Base-by-base conservation (phyloP, 2,329 filamentous ascomycete species). In the Fusarium annulatum region DNA sequence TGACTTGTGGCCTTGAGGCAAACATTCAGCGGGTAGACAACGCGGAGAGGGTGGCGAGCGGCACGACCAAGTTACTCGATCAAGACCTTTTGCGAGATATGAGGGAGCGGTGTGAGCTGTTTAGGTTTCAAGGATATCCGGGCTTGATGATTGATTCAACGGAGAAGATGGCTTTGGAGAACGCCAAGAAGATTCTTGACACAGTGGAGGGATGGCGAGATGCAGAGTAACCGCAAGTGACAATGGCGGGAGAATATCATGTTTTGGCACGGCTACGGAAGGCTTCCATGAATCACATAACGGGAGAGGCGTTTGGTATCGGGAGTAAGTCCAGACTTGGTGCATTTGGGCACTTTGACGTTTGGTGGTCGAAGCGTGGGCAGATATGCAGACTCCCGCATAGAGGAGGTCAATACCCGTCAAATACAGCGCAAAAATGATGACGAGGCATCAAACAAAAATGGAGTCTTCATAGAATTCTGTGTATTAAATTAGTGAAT, bases 381-480 rank as follows among this genome's bases (percentile, higher is more conserved):
- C 2, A 38, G 34, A 53, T 53, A 53, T 39, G 51, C 51, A 39
- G 51, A 28, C 18, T 53, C 34, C 51, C 23, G 51, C 9, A 12
- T 5, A 21, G 19, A 3, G 14, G 18, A 21, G 19, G 34, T 9
- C 23, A 39, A 39, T 9, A 39, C 19, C 34, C 51, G 23, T 12
- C 23, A 7, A 14, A n/a, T 38, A 14, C 12, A 28, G 1, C 26
- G 14, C n/a, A 18, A 21, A 26, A 28, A 1, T 28, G 23, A 53
- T n/a, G 23, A 16, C 34, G 7, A 19, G 2, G 9, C 9, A 15
- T n/a, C 7, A 28, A 53, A 39, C 7, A 39, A 16, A 2, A 12
- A 5, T 9, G 14, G 1, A 7, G 2, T 16, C 3, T 5, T 5
- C 5, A n/a, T 7, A 19, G 18, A 21, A 26, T 16, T 21, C 2